Evolutionary conservation across 148 eudicot genomes (phyloP).

Genomic region (Arctostaphylos glauca): DNA sequence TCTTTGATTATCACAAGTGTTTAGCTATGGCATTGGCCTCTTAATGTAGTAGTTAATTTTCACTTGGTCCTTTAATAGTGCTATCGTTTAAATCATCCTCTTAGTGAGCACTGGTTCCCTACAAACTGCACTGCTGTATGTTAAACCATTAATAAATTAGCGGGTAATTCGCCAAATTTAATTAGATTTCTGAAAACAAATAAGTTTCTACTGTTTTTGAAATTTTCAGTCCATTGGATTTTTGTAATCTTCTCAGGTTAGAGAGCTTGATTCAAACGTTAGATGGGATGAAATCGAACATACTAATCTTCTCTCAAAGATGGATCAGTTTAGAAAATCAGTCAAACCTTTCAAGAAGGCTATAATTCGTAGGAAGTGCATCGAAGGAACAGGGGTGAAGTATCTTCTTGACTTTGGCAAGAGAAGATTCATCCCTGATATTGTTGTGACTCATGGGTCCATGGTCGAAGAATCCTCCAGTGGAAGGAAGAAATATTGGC

Average conservation of each 20-base stretch:
- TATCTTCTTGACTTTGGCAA: conserved; percentile 98
- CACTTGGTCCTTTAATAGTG: neutral
- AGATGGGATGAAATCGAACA: conserved; percentile 92
- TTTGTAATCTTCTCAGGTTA: conserved; percentile 44
- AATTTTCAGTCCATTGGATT: conserved; percentile 6
- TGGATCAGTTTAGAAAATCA: conserved; percentile 64
- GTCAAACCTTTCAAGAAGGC: conserved; percentile 79
- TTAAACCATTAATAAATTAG: neutral
- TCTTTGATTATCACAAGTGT: conserved; percentile 6
- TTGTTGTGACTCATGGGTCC: conserved; percentile 68
- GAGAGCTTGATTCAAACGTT: conserved; percentile 79
- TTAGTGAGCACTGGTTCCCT: neutral
- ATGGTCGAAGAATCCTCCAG: conserved; percentile 60
- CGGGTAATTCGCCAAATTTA: neutral
- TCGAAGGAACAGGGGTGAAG: conserved; percentile 53
- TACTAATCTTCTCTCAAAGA: conserved; percentile 41
- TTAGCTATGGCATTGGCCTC: neutral
- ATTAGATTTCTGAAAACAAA: neutral
- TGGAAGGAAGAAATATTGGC: conserved; percentile 87
- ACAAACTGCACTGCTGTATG: neutral
- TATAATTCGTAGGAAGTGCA: conserved; percentile 60
- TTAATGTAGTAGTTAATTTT: neutral
- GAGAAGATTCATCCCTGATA: conserved; percentile 84
- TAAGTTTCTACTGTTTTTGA: neutral
- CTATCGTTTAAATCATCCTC: neutral